Base-by-base conservation (phyloP, 495 filamentous ascomycete species). In the Penicillium soppii region DNA sequence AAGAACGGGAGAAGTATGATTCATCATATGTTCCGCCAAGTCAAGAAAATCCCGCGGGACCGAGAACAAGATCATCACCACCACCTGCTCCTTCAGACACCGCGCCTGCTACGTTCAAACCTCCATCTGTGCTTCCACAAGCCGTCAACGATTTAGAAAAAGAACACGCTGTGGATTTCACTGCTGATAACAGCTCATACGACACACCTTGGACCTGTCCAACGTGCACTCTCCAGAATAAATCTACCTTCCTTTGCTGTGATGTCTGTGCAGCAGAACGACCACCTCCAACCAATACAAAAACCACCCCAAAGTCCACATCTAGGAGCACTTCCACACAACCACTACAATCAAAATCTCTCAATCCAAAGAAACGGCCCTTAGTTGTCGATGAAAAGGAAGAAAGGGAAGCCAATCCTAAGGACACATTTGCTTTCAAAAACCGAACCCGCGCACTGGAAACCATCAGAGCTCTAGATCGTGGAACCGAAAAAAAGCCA, bases 151-250 rank as follows among this genome's bases (percentile, higher is more conserved):
- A 12, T 9, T 42, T 41, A 2, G 52, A 58, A 35, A 36, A 27
- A 20, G 21, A 33, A 7, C 54, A 54, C 3, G 40, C 41, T 3
- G 23, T 58, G 7, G 46, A 61, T 29, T 47, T 57, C 1, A 57
- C 56, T 4, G 44, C 53, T n/a, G 65, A 72, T 29, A 68, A 63
- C 30, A 62, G 47, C 16, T 53, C 56, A 4, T 70, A 72, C 32
- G 61, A 71, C 5, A 22, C 51, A 35, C 71, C 77, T 29, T 97
- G 92, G 92, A 75, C 78, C 9, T 97, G 92, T 55, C 73, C 74
- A 17, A 75, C 82, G 26, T 96, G 92, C 61, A 97, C 92, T 0
- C 77, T 94, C n/a, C 80, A 84, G 42, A 97, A 97, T 58, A 84
- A 88, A 3, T 53, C 77, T 22, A 79, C 68, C 19, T 90, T 76